These are phyloP conservation scores for Aspergillus novoparasiticus DNA, from an alignment of 2,329 filamentous ascomycete species.

Conservation along the genomic window DNA sequence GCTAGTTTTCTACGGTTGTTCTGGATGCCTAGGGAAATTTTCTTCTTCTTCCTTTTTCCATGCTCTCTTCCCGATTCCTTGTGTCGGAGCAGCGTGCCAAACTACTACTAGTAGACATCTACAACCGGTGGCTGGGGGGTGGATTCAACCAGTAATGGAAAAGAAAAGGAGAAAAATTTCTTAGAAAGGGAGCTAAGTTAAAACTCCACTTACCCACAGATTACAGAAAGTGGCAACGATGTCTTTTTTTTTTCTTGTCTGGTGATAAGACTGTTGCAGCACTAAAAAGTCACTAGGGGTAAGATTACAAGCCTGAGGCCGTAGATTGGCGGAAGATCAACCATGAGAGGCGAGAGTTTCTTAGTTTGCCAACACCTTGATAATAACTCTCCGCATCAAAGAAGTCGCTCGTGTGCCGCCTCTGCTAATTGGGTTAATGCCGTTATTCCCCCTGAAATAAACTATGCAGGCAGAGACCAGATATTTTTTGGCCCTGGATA, in stretches of 20 bases:
- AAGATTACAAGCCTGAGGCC: neutral
- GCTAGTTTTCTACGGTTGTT: neutral
- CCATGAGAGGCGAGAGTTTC: neutral
- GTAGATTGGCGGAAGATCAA: slow-evolving; percentile 10
- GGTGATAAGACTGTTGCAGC: slow-evolving; percentile 14
- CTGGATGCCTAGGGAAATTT: neutral
- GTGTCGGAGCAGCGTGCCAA: neutral
- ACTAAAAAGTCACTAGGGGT: slow-evolving; percentile 8
- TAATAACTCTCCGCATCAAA: slow-evolving; percentile 1
- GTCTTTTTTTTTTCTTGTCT: neutral
- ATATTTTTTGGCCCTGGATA: neutral
- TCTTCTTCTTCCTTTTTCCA: neutral
- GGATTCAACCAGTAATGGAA: slow-evolving; percentile 2
- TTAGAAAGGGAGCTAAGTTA: neutral
- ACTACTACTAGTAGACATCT: neutral
- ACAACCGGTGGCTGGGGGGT: slow-evolving; percentile 6
- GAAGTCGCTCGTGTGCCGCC: slow-evolving; percentile 8
- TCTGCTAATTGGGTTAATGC: neutral
- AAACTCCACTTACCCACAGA: neutral
- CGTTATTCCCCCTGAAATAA: neutral
- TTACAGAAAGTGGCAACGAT: neutral
- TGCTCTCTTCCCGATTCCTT: neutral
- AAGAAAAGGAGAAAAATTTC: neutral
- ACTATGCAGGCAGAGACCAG: neutral
- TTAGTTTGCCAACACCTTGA: neutral